A percentile compares a stretch with the other conserved stretches of the same genome.
Conservation (phyloP, 306 rosid genomes). For the Geum urbanum region DNA sequence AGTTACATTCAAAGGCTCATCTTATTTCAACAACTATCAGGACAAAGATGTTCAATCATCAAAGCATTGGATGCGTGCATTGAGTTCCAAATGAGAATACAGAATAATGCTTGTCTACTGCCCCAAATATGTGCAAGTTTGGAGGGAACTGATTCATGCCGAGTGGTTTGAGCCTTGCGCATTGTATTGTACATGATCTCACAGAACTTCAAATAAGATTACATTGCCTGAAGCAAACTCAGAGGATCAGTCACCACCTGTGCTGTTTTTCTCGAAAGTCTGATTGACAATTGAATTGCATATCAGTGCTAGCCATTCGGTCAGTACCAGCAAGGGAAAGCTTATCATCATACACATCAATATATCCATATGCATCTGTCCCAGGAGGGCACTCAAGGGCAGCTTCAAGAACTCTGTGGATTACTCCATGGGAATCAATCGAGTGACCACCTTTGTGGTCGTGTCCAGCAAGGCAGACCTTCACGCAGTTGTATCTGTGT, state of each 20-base stretch:
- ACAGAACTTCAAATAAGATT: neutral
- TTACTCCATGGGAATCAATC: conserved; percentile 73
- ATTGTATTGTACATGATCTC: neutral
- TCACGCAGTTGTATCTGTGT: conserved; percentile 64
- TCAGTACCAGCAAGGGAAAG: conserved; percentile 60
- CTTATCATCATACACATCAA: conserved; percentile 61
- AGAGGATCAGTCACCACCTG: neutral
- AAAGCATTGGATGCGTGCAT: neutral
- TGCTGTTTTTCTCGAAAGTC: conserved; percentile 18
- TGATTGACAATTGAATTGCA: conserved; percentile 45
- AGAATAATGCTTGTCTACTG: neutral
- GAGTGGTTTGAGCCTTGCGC: neutral
- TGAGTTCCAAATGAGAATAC: neutral
- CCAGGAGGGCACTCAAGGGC: conserved; percentile 92
- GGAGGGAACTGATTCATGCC: neutral
- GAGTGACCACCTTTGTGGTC: conserved; percentile 83
- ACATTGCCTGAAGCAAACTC: neutral
- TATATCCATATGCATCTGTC: conserved; percentile 58
- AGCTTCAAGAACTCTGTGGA: conserved; percentile 88
- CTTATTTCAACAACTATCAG: neutral
- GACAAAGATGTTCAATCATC: neutral
- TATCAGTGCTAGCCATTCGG: conserved; percentile 54
- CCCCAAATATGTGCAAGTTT: conserved; percentile 11
- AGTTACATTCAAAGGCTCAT: neutral
- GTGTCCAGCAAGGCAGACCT: conserved; percentile 76